Percentiles rank a stretch among this genome's conserved stretches.
Evolutionary conservation across 1,139 yeast species (phyloP).

Genomic region (Casaregolazyma suthepensis): DNA sequence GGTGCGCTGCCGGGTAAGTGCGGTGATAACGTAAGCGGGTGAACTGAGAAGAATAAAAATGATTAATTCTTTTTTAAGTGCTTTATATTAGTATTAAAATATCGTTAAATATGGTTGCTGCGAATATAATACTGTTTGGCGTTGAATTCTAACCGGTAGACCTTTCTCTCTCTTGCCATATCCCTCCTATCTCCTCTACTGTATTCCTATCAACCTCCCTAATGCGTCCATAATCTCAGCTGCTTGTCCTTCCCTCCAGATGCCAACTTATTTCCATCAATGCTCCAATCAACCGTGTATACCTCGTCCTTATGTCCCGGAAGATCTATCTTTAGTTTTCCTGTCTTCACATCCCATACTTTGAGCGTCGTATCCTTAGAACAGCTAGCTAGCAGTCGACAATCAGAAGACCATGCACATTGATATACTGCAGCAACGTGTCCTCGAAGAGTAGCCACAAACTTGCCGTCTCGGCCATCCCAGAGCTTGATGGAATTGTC

Average conservation of each 20-base stretch:
- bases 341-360: slow-evolving; percentile 91
- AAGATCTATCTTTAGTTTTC: slow-evolving; percentile 76
- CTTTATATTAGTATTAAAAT: background rate
- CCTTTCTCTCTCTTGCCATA: background rate
- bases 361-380: slow-evolving; percentile 95
- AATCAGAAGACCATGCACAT: slow-evolving; percentile 98
- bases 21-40: background rate
- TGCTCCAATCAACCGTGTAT: slow-evolving; percentile 96
- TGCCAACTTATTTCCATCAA: slow-evolving; percentile 86
- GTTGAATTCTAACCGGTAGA: background rate
- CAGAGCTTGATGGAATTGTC: slow-evolving; percentile 92
- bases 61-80: background rate
- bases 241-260: slow-evolving; percentile 97
- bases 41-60: too few relatives aligned
- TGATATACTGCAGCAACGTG: slow-evolving; percentile 98
- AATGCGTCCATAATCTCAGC: slow-evolving; percentile 89
- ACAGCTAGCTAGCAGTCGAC: slow-evolving; percentile 82
- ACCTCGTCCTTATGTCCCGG: slow-evolving; percentile 98
- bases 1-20: background rate
- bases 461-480: slow-evolving; percentile 93
- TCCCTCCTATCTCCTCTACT: background rate
- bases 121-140: background rate
- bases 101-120: background rate
- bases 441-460: slow-evolving; percentile 84
- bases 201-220: slow-evolving; percentile 14